Evolutionary conservation across 1,284 basidiomycete species (phyloP).

Genomic region (Ceratorhiza oryzae-sativae): DNA sequence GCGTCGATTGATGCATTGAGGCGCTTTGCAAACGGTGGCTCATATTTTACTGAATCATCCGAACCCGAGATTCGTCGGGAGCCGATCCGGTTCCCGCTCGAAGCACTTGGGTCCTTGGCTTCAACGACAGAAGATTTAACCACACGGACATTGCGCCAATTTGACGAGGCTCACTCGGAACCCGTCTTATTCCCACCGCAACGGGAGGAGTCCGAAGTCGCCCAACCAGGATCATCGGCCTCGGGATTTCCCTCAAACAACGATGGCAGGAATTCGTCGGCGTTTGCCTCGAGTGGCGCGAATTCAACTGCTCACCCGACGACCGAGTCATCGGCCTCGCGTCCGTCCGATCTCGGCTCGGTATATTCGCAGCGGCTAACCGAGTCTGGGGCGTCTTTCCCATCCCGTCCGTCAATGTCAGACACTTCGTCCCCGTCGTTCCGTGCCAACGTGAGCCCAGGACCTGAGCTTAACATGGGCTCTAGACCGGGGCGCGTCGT

Average conservation of each 20-base stretch:
- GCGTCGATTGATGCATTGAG: constrained; percentile 31
- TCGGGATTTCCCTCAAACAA: background rate
- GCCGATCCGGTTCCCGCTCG: constrained; percentile 11
- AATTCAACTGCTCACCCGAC: background rate
- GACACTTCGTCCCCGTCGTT: constrained; percentile 27
- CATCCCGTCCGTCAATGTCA: constrained; percentile 19
- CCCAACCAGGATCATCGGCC: background rate
- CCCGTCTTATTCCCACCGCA: background rate
- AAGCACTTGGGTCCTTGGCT: background rate
- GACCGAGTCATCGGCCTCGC: constrained; percentile 12
- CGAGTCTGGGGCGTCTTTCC: constrained; percentile 18
- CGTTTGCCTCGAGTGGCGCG: background rate
- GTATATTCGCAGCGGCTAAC: constrained; percentile 25
- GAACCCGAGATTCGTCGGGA: constrained; percentile 7
- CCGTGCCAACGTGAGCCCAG: constrained; percentile 24
- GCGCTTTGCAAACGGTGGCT: constrained; percentile 5
- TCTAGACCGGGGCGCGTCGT: constrained; percentile 18
- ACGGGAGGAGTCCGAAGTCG: background rate
- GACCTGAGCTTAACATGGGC: constrained; percentile 25
- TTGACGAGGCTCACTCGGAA: background rate
- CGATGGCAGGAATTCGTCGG: background rate
- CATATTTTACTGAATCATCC: constrained; percentile 14
- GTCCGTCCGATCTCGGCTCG: constrained; percentile 24
- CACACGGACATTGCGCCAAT: background rate
- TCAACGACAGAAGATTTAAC: constrained; percentile 3